These are phyloP conservation scores for Centella asiatica DNA, from an alignment of 129 eudicot genomes.

Conservation along the genomic window DNA sequence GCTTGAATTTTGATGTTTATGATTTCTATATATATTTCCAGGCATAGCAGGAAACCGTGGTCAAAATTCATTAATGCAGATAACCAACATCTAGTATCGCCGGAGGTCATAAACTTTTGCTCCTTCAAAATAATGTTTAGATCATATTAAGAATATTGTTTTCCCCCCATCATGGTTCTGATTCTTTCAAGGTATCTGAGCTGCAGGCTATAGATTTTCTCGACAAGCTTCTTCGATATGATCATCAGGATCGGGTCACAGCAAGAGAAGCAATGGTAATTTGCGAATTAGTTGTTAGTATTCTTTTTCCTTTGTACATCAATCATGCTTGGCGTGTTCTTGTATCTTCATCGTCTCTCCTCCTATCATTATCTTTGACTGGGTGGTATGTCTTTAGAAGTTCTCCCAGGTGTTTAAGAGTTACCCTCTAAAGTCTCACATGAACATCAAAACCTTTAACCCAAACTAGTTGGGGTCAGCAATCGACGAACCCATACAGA, in stretches of 20 bases:
- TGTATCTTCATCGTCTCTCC: not conserved
- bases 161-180: not conserved
- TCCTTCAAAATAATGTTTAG: not conserved
- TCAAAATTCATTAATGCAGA: constrained; percentile 82
- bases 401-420: no score
- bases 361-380: no score
- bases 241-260: constrained; percentile 92
- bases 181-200: constrained; percentile 2
- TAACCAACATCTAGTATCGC: constrained; percentile 89
- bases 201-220: constrained; percentile 87
- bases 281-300: not conserved
- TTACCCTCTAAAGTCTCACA: no score
- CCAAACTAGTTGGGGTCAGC: no score
- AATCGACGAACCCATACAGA: no score
- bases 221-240: constrained; percentile 93
- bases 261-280: constrained; percentile 98
- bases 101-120: constrained; percentile 46
- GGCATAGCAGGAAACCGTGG: constrained; percentile 99
- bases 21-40: constrained; percentile 13
- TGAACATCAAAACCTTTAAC: no score
- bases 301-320: not conserved
- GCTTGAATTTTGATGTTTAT: not conserved
- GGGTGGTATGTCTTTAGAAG: no score
- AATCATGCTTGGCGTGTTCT: not conserved
- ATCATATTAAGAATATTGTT: not conserved